These are phyloP conservation scores for Sphagnurus paluster DNA, from an alignment of 1,284 basidiomycete genomes.

Conservation along the genomic window DNA sequence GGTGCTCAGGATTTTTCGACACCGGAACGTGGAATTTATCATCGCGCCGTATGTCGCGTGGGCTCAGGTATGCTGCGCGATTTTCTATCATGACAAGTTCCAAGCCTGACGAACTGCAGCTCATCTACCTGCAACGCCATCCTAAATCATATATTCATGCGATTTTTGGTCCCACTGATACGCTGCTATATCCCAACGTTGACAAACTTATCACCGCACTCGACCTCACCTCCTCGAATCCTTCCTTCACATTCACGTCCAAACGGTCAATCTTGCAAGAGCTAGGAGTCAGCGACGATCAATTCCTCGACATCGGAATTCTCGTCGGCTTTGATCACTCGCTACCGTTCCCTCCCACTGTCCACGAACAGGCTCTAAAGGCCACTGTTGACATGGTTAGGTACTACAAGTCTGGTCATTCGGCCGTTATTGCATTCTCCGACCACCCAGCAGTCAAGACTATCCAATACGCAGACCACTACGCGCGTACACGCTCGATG, in stretches of 20 bases:
- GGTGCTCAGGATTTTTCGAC: constrained; percentile 90
- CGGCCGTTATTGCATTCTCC: constrained; percentile 75
- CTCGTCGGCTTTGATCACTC: constrained; percentile 90
- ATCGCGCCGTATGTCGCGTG: constrained; percentile 94
- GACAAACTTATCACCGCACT: constrained; percentile 91
- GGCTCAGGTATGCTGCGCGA: constrained; percentile 71
- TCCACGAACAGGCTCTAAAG: constrained; percentile 79
- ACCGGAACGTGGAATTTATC: constrained; percentile 94
- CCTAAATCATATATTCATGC: constrained; percentile 94
- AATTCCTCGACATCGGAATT: constrained; percentile 93
- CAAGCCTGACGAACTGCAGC: constrained; percentile 40
- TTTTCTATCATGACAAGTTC: constrained; percentile 13
- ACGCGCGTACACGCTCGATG: constrained; percentile 88
- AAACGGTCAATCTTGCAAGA: constrained; percentile 80
- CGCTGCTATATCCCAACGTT: constrained; percentile 86
- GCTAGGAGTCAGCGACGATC: constrained; percentile 80
- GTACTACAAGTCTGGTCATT: constrained; percentile 85
- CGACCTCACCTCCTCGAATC: constrained; percentile 65
- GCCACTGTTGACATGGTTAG: constrained; percentile 87
- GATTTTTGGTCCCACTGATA: constrained; percentile 89
- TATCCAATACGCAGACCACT: constrained; percentile 82
- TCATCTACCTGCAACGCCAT: constrained; percentile 94
- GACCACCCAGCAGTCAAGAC: constrained; percentile 80
- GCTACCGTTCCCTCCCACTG: constrained; percentile 83
- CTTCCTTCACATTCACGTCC: constrained; percentile 84